A percentile compares a stretch with the other conserved stretches of the same genome.
Evolutionary conservation across 192 early-diverging fungal genomes (phyloP).

Genomic region (Jimgerdemannia lactiflua): DNA sequence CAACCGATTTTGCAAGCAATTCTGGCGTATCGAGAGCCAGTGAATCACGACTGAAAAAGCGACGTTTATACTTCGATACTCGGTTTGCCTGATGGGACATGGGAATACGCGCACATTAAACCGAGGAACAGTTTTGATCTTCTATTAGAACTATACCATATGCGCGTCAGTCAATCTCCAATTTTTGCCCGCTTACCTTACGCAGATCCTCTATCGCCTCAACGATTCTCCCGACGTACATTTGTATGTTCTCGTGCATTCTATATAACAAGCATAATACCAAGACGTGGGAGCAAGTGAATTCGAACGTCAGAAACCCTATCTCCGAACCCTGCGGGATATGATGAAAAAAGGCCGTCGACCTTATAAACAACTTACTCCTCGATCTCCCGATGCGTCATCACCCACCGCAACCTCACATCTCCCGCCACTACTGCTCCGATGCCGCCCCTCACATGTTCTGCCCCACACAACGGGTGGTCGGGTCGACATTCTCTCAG

Average conservation of each 20-base stretch:
- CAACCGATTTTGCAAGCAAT: not conserved
- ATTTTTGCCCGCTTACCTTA: not conserved
- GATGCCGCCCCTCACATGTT: constrained; percentile 12
- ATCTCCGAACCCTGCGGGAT: too few relatives aligned
- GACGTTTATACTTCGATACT: not conserved
- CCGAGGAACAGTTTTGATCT: not conserved
- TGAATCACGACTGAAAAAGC: not conserved
- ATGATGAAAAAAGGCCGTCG: too few relatives aligned
- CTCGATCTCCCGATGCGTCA: constrained; percentile 15
- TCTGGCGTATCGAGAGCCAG: not conserved
- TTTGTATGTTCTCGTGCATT: constrained; percentile 13
- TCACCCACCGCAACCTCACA: constrained; percentile 19
- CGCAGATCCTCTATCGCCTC: not conserved
- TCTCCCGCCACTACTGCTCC: constrained; percentile 10
- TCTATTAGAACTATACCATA: not conserved
- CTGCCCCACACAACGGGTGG: constrained; percentile 26
- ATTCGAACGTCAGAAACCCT: not conserved
- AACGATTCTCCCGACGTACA: constrained; percentile 9
- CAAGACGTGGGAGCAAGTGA: not conserved
- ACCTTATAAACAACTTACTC: not conserved
- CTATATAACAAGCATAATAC: constrained; percentile 10
- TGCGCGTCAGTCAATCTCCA: too few relatives aligned
- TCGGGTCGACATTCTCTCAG: constrained; percentile 24
- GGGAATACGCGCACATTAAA: too few relatives aligned
- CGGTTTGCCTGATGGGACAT: not conserved